Conservation (phyloP, 176 grass and related monocot species). For the Lolium multiflorum region DNA sequence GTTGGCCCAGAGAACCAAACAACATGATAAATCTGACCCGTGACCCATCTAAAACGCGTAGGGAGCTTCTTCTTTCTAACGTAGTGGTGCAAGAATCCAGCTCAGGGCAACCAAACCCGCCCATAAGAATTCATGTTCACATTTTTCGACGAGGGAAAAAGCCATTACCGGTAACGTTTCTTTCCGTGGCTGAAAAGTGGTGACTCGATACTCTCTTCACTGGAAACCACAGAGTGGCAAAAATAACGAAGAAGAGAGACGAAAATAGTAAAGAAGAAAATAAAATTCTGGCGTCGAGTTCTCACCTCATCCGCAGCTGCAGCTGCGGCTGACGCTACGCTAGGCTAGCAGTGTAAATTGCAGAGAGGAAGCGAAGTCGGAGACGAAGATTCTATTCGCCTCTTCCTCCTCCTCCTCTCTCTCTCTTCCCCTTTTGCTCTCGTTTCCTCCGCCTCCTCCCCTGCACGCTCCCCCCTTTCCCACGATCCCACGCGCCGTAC, state of each 20-base stretch:
- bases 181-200: too few species aligned
- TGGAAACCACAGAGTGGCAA: not conserved
- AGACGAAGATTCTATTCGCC: constrained; percentile 67
- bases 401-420: not conserved
- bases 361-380: constrained; percentile 32
- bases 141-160: too few species aligned
- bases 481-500: not conserved
- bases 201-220: not conserved
- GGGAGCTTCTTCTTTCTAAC: too few species aligned
- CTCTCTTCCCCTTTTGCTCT: constrained; percentile 37
- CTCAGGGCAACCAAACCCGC: too few species aligned
- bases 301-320: not conserved
- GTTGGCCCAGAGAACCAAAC: too few species aligned
- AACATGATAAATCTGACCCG: too few species aligned
- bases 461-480: constrained; percentile 32
- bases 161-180: too few species aligned
- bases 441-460: constrained; percentile 41
- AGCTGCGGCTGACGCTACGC: not conserved
- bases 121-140: too few species aligned
- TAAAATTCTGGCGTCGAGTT: not conserved
- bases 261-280: not conserved
- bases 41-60: too few species aligned
- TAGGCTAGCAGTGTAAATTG: constrained; percentile 19
- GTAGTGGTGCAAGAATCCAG: too few species aligned
- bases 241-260: not conserved